These are phyloP conservation scores for Epichloe amarillans DNA, from an alignment of 2,329 filamentous ascomycete species.

Conservation along the genomic window DNA sequence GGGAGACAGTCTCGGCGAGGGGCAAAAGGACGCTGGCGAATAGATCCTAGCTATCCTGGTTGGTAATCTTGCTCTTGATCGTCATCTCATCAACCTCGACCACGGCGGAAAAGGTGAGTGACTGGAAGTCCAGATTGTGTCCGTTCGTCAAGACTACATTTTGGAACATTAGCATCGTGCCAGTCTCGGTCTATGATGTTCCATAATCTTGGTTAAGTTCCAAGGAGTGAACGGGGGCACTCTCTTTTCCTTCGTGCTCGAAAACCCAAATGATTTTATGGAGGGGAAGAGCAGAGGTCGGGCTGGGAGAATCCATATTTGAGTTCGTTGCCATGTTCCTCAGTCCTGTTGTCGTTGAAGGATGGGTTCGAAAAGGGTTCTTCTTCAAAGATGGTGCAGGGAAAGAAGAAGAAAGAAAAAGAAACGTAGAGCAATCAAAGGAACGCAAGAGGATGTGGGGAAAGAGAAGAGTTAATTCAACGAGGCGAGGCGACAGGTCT, in stretches of 20 bases:
- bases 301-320: too few species aligned
- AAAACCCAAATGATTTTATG: neutral
- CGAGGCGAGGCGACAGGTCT: too few species aligned
- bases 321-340: too few species aligned
- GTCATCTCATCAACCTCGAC: neutral
- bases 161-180: too few species aligned
- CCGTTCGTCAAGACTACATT: fast-evolving
- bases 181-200: neutral
- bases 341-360: too few species aligned
- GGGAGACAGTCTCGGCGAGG: neutral
- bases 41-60: neutral
- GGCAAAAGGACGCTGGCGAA: neutral
- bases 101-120: neutral
- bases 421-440: too few species aligned
- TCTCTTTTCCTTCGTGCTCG: neutral
- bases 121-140: fast-evolving
- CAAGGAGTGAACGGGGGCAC: neutral
- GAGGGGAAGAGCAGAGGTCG: neutral
- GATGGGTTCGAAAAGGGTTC: too few species aligned
- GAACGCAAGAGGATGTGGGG: neutral
- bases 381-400: too few species aligned
- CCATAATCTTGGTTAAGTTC: neutral
- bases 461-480: too few species aligned
- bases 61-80: neutral
- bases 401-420: too few species aligned